Conservation (phyloP, 768 basidiomycete genomes). For the Termitomyces sp. region DNA sequence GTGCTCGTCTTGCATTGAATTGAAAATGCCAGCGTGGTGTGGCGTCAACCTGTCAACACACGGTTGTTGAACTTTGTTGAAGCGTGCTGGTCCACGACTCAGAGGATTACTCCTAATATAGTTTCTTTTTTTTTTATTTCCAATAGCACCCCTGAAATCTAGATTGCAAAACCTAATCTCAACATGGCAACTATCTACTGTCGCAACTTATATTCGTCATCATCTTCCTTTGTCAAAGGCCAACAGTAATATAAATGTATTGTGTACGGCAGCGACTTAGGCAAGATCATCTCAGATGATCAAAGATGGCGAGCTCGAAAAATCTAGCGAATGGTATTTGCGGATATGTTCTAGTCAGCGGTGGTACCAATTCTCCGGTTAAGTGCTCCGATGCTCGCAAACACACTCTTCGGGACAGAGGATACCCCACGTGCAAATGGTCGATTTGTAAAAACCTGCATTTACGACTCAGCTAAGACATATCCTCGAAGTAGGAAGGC, state of each 20-base stretch:
- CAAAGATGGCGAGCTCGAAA: background rate
- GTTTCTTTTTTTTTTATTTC: no score
- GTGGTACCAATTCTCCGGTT: conserved; percentile 20
- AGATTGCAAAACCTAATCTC: background rate
- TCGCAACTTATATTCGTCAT: background rate
- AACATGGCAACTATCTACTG: background rate
- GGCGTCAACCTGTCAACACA: background rate
- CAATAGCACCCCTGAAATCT: background rate
- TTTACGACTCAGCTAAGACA: background rate
- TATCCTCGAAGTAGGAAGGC: background rate
- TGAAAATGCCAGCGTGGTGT: background rate
- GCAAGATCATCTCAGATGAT: no score
- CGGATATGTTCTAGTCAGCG: background rate
- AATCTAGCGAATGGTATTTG: background rate
- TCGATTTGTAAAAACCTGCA: conserved; percentile 71
- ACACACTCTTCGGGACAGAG: conserved; percentile 56
- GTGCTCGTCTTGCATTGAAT: background rate
- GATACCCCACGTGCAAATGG: conserved; percentile 94
- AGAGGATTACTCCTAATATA: background rate
- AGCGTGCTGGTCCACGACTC: background rate
- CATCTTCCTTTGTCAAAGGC: background rate
- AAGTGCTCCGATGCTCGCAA: conserved; percentile 28
- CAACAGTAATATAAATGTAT: background rate
- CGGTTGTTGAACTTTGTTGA: background rate
- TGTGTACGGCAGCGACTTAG: background rate